These are phyloP conservation scores for Pseudogymnoascus sp. DNA, from an alignment of 2,329 filamentous ascomycete species.

Conservation along the genomic window DNA sequence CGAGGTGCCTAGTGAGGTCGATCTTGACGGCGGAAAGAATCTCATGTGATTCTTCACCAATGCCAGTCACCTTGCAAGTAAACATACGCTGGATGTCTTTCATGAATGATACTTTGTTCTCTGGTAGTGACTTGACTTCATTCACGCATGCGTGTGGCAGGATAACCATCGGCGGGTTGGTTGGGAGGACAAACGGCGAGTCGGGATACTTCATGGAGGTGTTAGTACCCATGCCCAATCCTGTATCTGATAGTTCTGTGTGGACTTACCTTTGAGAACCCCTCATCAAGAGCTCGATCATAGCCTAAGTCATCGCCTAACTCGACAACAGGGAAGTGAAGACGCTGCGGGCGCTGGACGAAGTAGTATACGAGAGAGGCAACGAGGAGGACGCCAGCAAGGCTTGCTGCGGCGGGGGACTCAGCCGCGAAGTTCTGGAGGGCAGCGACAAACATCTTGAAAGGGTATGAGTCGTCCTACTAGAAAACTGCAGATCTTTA, in stretches of 20 bases:
- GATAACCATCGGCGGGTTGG: constrained; percentile 9
- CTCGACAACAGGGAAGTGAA: not conserved
- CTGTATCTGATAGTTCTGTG: not conserved
- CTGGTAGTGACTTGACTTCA: constrained; percentile 13
- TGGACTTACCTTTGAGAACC: not conserved
- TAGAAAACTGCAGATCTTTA: not conserved
- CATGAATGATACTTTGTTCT: constrained; percentile 12
- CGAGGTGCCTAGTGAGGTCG: constrained; percentile 15
- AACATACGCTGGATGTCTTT: constrained; percentile 15
- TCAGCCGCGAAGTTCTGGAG: constrained; percentile 4
- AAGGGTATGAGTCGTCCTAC: not conserved
- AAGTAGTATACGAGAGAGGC: not conserved
- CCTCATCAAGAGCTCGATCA: not conserved
- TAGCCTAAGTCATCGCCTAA: not conserved
- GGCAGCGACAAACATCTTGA: not conserved
- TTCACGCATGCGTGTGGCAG: constrained; percentile 13
- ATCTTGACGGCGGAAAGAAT: constrained; percentile 2
- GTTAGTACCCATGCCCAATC: not conserved
- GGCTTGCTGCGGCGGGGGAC: not conserved
- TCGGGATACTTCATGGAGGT: constrained; percentile 10
- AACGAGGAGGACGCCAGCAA: not conserved
- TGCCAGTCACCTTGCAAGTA: constrained; percentile 17
- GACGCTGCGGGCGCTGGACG: not conserved
- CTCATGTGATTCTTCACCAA: constrained; percentile 15
- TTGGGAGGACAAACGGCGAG: constrained; percentile 12